Evolutionary conservation across 306 rosid genomes (phyloP), one percentile per base, ranked within the genome.

Genomic region (Cyamopsis tetragonoloba): DNA sequence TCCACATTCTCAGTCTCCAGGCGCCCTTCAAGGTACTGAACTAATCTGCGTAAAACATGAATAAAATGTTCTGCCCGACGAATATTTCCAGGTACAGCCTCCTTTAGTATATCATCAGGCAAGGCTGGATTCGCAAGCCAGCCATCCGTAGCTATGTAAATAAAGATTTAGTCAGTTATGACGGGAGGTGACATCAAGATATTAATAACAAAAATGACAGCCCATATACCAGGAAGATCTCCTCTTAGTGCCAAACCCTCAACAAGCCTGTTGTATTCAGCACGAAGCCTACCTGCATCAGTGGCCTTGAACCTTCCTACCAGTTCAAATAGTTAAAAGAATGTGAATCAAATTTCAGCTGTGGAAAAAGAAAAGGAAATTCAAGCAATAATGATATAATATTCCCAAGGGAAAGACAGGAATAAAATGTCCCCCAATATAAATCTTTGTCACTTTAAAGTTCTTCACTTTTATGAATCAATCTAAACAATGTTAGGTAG

Each of bases 301-400:
- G 96, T 88, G 83, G 90, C 93, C 96, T 86, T 87, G 88, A 92
- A 84, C 96, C 98, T 92, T 86, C 96, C 96, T 87, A 92, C 84
- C 96, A 86, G 79, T 72, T 81, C 88, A 87, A 78, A 84, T 63
- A 78, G 74, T 80, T 54, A 81, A 68, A 58, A 77, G 70, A 70
- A 68, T 79, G 71, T 49, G 18, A 60, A 72, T 86, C 72, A 85
- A 80, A 83, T 43, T 70, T 49, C 39, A 28, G 68, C 53, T 23
- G 17, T 38, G 63, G 78, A 31, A 28, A 31, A 28, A 54, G 51
- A 49, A 14, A 53, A 10, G 60, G 42, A 72, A 60, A 79, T 19
- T 61, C 38, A 15, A 61, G 43, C 14, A 71, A 48, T 3, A 42
- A 28, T 60, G 62, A 20, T 50, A 63, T 35, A 22, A 44, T 55